Evolutionary conservation across 768 basidiomycete genomes (phyloP).

Genomic region (Glaciozyma martinii): DNA sequence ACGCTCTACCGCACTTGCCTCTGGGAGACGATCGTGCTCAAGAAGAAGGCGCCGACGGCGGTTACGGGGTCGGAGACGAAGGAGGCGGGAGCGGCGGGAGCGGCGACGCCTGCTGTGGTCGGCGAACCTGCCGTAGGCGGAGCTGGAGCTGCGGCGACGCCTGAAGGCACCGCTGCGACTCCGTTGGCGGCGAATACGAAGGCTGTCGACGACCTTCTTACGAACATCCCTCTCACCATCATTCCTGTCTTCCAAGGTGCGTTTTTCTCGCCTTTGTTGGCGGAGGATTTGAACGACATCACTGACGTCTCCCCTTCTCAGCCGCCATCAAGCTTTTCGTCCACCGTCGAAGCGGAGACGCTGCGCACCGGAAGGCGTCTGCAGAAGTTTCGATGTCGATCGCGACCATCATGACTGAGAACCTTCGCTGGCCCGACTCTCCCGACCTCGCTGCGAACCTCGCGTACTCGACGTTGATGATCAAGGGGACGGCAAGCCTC

Average conservation of each 20-base stretch:
- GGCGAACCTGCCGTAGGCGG: background rate
- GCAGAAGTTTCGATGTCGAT: constrained; percentile 58
- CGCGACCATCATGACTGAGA: constrained; percentile 62
- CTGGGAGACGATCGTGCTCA: constrained; percentile 67
- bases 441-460: constrained; percentile 47
- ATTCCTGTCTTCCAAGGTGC: constrained; percentile 75
- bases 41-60: background rate
- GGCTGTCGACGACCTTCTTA: constrained; percentile 68
- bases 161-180: constrained; percentile 17
- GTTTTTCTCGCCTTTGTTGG: constrained; percentile 41
- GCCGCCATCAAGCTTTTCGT: constrained; percentile 71
- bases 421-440: constrained; percentile 38
- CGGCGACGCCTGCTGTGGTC: background rate
- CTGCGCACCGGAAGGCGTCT: constrained; percentile 36
- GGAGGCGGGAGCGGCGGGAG: background rate
- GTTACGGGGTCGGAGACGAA: background rate
- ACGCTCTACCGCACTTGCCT: constrained; percentile 68
- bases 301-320: constrained; percentile 34
- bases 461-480: constrained; percentile 51
- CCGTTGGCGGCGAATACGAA: constrained; percentile 51
- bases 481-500: constrained; percentile 49
- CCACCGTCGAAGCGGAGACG: constrained; percentile 67
- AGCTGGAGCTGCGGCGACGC: background rate
- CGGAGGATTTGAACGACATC: background rate
- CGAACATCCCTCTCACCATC: constrained; percentile 63